Conservation (phyloP, 352 stramenopile species). For the Pythium oligandrum region DNA sequence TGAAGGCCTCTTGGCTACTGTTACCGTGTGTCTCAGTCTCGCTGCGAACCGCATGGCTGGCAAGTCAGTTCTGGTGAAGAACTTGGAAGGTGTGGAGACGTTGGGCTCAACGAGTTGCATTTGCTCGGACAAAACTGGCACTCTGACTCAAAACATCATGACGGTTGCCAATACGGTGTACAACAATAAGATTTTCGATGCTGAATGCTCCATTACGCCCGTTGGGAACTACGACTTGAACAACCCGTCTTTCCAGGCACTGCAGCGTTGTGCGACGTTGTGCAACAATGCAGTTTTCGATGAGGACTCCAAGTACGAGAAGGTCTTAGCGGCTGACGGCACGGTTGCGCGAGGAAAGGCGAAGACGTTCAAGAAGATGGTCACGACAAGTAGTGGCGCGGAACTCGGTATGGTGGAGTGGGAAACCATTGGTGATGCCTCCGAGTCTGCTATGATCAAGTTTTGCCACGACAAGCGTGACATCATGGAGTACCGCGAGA, state of each 20-base stretch:
- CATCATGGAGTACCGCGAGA: constrained; percentile 60
- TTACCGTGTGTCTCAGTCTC: constrained; percentile 79
- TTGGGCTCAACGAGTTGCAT: constrained; percentile 82
- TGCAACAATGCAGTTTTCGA: constrained; percentile 83
- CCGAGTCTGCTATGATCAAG: constrained; percentile 84
- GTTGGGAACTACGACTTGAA: constrained; percentile 27
- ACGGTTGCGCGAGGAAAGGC: constrained; percentile 35
- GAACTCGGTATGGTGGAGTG: constrained; percentile 48
- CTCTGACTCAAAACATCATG: constrained; percentile 88
- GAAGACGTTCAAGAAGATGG: constrained; percentile 58
- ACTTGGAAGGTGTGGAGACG: constrained; percentile 80
- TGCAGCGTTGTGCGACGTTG: constrained; percentile 61
- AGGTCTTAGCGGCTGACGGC: constrained; percentile 38
- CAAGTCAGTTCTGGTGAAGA: constrained; percentile 82
- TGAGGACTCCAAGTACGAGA: constrained; percentile 78
- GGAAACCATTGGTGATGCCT: constrained; percentile 75
- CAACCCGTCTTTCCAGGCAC: constrained; percentile 37
- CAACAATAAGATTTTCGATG: constrained; percentile 73
- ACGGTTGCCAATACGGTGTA: constrained; percentile 77
- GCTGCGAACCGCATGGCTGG: constrained; percentile 64
- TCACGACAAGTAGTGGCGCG: constrained; percentile 30
- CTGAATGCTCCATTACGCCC: constrained; percentile 70
- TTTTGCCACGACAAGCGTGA: constrained; percentile 74
- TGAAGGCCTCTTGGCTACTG: constrained; percentile 73
- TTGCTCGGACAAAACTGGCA: constrained; percentile 90